Percentiles rank a stretch among this genome's conserved stretches.
These are phyloP conservation scores for Stentor roeselii DNA, from an alignment of 73 alveolate species.

Conservation along the genomic window DNA sequence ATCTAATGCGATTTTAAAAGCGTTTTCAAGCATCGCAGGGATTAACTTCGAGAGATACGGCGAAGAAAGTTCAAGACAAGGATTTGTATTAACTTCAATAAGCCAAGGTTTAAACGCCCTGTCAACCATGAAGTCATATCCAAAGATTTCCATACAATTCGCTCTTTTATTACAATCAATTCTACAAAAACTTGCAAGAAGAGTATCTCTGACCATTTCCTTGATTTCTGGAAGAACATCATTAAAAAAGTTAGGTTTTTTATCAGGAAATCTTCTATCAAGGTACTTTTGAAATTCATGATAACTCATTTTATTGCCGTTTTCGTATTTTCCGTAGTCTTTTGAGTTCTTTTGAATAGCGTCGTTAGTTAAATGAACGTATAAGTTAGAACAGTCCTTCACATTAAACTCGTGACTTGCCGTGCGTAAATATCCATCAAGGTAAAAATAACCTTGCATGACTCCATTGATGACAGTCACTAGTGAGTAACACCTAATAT, in stretches of 20 bases:
- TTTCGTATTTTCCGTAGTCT: conserved; percentile 92
- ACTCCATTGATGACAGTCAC: conserved; percentile 68
- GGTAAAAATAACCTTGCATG: conserved; percentile 62
- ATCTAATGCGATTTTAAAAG: conserved; percentile 71
- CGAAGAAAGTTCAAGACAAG: conserved; percentile 79
- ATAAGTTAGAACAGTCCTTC: conserved; percentile 46
- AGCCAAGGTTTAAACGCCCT: conserved; percentile 60
- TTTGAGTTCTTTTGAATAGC: conserved; percentile 87
- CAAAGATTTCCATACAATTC: conserved; percentile 46
- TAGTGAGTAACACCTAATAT: conserved; percentile 83
- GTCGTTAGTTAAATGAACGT: conserved; percentile 94
- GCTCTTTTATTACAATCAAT: neutral
- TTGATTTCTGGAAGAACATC: neutral
- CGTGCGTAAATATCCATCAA: conserved; percentile 79
- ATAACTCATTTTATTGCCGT: conserved; percentile 72
- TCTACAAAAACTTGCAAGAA: neutral
- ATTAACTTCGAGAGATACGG: conserved; percentile 72
- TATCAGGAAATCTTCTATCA: neutral
- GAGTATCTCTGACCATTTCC: neutral
- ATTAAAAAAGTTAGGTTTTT: neutral
- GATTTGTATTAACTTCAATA: conserved; percentile 74
- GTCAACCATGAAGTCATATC: conserved; percentile 77
- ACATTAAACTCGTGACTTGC: conserved; percentile 61
- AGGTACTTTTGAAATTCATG: conserved; percentile 71
- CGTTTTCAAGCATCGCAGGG: conserved; percentile 85